Percentiles rank a stretch among this genome's conserved stretches.
Evolutionary conservation across 2,329 filamentous ascomycete genomes (phyloP).

Genomic region (Lachnellula suecica): DNA sequence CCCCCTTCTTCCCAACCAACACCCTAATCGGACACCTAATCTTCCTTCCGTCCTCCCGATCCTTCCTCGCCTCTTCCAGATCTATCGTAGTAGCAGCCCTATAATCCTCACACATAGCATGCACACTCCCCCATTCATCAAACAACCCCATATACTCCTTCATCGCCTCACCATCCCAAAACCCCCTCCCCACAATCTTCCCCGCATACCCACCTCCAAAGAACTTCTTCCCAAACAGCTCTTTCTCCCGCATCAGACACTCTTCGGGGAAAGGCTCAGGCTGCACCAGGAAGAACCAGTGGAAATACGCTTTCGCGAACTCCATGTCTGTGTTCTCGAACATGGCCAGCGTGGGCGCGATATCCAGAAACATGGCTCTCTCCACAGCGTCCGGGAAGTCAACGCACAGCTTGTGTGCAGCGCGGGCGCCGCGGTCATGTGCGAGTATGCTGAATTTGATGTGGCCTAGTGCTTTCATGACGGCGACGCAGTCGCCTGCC

Average conservation of each 20-base stretch:
- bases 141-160: constrained; percentile 21
- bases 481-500: constrained; percentile 45
- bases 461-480: constrained; percentile 45
- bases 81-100: constrained; percentile 51
- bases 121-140: constrained; percentile 39
- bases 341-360: constrained; percentile 55
- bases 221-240: constrained; percentile 41
- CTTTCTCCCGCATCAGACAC: constrained; percentile 39
- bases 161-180: constrained; percentile 31
- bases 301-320: constrained; percentile 52
- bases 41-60: constrained; percentile 42
- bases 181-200: constrained; percentile 20
- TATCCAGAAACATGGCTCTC: constrained; percentile 48
- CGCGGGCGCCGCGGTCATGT: constrained; percentile 56
- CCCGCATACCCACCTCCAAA: constrained; percentile 34
- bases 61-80: constrained; percentile 47
- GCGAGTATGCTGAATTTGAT: constrained; percentile 47
- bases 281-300: constrained; percentile 61
- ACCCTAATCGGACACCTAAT: constrained; percentile 47
- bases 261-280: constrained; percentile 49
- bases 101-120: constrained; percentile 56
- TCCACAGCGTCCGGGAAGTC: constrained; percentile 34
- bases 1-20: constrained; percentile 48
- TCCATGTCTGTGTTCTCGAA: constrained; percentile 42
- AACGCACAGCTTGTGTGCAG: constrained; percentile 54